Evolutionary conservation across 176 grass and related monocot species (phyloP).

Genomic region (Melocanna baccifera): DNA sequence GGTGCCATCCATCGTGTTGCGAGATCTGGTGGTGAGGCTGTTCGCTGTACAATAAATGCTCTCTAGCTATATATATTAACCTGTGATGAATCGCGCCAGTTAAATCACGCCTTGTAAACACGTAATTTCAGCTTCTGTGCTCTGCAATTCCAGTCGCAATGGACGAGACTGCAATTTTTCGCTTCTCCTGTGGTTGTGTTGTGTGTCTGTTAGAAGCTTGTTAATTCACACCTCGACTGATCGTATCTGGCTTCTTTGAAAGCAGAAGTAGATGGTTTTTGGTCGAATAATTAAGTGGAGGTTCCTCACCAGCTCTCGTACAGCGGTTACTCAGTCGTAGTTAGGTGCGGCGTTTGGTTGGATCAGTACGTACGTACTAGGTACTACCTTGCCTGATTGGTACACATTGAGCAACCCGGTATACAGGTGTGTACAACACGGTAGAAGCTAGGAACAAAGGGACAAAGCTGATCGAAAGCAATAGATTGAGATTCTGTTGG

Average conservation of each 20-base stretch:
- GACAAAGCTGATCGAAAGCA: background rate
- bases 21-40: background rate
- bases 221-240: background rate
- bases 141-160: background rate
- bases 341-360: background rate
- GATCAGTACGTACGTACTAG: background rate
- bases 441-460: background rate
- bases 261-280: background rate
- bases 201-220: background rate
- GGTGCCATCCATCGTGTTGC: background rate
- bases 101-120: background rate
- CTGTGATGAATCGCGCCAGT: background rate
- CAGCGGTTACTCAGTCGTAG: background rate
- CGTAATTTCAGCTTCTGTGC: background rate
- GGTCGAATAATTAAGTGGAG: background rate
- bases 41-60: background rate
- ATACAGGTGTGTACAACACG: background rate
- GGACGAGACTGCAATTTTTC: background rate
- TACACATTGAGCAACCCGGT: background rate
- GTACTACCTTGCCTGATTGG: background rate
- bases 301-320: slow-evolving; percentile 2
- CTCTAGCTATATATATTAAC: background rate
- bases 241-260: background rate
- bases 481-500: background rate
- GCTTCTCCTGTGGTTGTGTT: background rate